Percentiles rank a stretch among this genome's conserved stretches.
These are phyloP conservation scores for Ceratobasidium sp. DNA, from an alignment of 1,284 basidiomycete genomes.

Conservation along the genomic window DNA sequence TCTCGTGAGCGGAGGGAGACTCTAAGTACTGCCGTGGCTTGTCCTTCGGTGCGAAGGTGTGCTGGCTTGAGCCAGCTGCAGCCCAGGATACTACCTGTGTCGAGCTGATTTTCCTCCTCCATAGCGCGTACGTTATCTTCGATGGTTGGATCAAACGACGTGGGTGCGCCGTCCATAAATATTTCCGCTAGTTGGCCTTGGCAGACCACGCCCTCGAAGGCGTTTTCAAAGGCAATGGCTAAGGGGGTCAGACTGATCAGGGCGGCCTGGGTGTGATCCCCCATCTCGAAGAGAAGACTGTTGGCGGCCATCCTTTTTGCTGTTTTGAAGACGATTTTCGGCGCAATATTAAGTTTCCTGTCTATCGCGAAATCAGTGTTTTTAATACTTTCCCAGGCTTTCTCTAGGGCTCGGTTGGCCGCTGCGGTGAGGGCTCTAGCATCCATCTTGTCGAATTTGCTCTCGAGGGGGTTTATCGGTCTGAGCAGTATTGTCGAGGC, in stretches of 20 bases:
- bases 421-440: too few species aligned
- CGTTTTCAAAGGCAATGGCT: neutral
- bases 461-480: too few species aligned
- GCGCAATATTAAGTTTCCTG: neutral
- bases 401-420: too few species aligned
- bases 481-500: too few species aligned
- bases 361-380: too few species aligned
- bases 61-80: neutral
- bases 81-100: neutral
- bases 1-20: neutral
- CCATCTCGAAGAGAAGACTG: conserved; percentile 1
- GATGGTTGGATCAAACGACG: neutral
- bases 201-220: neutral
- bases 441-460: too few species aligned
- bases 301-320: too few species aligned
- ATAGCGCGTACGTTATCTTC: neutral
- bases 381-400: too few species aligned
- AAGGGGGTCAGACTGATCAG: neutral
- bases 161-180: neutral
- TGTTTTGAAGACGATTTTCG: neutral
- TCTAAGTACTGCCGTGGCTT: neutral
- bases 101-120: neutral
- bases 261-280: neutral
- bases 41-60: neutral
- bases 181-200: neutral